phyloP scores from a whole-genome alignment of 768 basidiomycete species.

The Podaxis mareebaensis region DNA sequence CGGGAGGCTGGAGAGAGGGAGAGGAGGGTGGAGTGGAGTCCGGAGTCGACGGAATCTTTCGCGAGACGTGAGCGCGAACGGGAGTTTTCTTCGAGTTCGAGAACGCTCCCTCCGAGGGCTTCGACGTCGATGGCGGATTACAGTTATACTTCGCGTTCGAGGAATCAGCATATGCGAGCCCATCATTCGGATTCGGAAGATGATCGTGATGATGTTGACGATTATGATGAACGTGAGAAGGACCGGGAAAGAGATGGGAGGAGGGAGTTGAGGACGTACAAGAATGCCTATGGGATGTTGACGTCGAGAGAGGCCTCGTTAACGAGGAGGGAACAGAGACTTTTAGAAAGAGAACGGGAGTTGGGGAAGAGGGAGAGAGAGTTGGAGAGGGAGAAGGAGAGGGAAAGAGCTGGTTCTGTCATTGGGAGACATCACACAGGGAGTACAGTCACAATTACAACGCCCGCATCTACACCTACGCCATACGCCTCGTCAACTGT shows the following conservation, averaged over 20 bases:
- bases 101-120: slow-evolving; percentile 36
- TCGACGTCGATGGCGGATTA: slow-evolving; percentile 60
- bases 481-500: slow-evolving; percentile 21
- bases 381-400: slow-evolving; percentile 17
- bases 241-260: not conserved
- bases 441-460: too few species aligned
- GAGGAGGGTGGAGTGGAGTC: slow-evolving; percentile 31
- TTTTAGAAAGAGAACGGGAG: slow-evolving; percentile 15
- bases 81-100: slow-evolving; percentile 22
- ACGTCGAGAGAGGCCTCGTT: slow-evolving; percentile 22
- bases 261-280: slow-evolving; percentile 36
- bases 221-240: not conserved
- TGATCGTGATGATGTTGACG: slow-evolving; percentile 21
- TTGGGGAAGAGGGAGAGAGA: slow-evolving; percentile 20
- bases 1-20: slow-evolving; percentile 22
- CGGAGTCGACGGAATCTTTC: slow-evolving; percentile 34
- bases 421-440: slow-evolving; percentile 23
- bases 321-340: slow-evolving; percentile 14
- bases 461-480: slow-evolving; percentile 18
- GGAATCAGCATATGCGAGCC: not conserved
- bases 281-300: slow-evolving; percentile 37
- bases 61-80: slow-evolving; percentile 6
- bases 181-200: slow-evolving; percentile 18
- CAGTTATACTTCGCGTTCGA: slow-evolving; percentile 29
- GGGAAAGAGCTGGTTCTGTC: slow-evolving; percentile 22